phyloP scores from a whole-genome alignment of 768 basidiomycete species.

The Leccinum broughii region DNA sequence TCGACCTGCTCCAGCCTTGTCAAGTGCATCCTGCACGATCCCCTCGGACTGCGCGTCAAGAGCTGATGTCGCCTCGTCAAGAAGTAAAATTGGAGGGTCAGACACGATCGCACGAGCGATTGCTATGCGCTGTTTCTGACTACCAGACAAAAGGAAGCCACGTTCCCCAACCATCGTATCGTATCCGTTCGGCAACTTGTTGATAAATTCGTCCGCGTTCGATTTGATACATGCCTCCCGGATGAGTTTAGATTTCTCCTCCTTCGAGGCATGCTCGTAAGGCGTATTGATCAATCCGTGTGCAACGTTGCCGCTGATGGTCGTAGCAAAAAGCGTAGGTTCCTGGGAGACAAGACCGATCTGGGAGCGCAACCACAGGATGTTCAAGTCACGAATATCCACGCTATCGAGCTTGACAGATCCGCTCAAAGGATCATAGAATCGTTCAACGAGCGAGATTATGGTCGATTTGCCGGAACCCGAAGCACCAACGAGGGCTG shows the following conservation, averaged over 20 bases:
- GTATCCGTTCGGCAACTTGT: slow-evolving; percentile 78
- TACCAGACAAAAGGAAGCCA: slow-evolving; percentile 81
- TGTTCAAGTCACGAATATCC: not conserved
- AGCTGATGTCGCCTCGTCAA: no score
- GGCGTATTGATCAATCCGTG: slow-evolving; percentile 80
- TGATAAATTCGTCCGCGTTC: slow-evolving; percentile 88
- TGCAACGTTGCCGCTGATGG: slow-evolving; percentile 79
- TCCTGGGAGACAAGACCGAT: not conserved
- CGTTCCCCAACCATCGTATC: slow-evolving; percentile 89
- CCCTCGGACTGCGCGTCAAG: no score
- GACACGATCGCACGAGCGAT: slow-evolving; percentile 88
- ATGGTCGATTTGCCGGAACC: not conserved
- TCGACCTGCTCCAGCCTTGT: no score
- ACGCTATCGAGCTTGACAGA: not conserved
- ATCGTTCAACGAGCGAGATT: not conserved
- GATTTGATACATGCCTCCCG: slow-evolving; percentile 87
- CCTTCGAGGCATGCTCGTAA: slow-evolving; percentile 64
- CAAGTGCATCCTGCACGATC: no score
- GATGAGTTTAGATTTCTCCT: slow-evolving; percentile 74
- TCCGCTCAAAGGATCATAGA: not conserved
- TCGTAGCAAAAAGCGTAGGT: slow-evolving; percentile 60
- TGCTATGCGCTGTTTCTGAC: slow-evolving; percentile 86
- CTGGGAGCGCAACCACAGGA: not conserved
- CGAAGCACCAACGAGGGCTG: not conserved
- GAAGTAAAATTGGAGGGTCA: no score